Evolutionary conservation across 2,329 filamentous ascomycete species (phyloP), one percentile per base, ranked within the genome.

Genomic region (Shiraia sp.): DNA sequence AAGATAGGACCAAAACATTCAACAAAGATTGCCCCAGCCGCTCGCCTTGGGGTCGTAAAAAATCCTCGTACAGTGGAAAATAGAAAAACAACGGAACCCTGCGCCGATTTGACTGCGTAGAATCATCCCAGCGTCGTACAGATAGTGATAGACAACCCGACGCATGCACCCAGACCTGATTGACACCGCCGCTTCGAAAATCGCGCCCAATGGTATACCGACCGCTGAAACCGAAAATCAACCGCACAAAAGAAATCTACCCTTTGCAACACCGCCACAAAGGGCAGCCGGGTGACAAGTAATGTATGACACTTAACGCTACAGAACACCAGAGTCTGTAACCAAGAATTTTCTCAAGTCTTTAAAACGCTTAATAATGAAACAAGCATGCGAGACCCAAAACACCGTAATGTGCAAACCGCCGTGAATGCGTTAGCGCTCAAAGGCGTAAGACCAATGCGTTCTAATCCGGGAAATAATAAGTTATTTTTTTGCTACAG

Each of bases 51-150:
- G 51, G 47, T 46, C 47, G 42, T 57, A 55, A 53, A 36, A 55
- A 52, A 61, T 59, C 60, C 57, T 63, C 58, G 57, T 67, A 68
- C 64, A 68, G 53, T 38, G 52, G 50, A 61, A 59, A 47, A 34
- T 26, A 51, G 42, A 51, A 36, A 42, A 53, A 55, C 55, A 46
- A 51, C 19, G 19, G 50, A 59, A 55, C 47, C 53, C 54, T 57
- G 53, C 57, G 55, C 55, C 53, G 51, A 54, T 49, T 22, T 54
- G 57, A 60, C 53, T 58, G 58, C 59, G 57, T 65, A 66, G 60
- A 60, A 61, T 69, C 67, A 64, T 70, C 59, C 63, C 61, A 70
- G 65, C 57, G 63, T 70, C 61, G 60, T 70, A 68, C 65, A 69
- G 57, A 16, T 60, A 56, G 55, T 55, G 50, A 52, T 36, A 65